Conservation (phyloP, 2,329 filamentous ascomycete species). For the Ceratocystis cubensis region DNA sequence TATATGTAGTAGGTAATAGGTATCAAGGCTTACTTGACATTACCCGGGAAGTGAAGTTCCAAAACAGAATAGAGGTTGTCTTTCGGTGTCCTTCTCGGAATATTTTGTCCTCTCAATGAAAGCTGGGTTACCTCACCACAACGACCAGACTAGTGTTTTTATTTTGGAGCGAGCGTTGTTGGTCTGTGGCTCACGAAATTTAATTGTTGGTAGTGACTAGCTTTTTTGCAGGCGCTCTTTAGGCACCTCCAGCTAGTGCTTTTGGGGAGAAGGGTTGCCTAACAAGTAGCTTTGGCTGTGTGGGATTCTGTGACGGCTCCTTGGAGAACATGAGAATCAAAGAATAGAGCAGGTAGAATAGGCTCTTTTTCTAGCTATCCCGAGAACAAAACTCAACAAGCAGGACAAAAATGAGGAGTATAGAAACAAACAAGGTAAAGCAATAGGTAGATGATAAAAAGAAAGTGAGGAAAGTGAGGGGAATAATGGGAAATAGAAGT, state of each 20-base stretch:
- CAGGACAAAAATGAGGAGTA: neutral
- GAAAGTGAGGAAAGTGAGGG: neutral
- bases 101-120: neutral
- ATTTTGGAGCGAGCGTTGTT: neutral
- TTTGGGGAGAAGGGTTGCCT: neutral
- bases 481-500: neutral
- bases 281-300: neutral
- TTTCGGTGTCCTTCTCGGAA: neutral
- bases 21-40: neutral
- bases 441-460: neutral
- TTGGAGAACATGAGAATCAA: neutral
- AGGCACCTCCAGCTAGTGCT: conserved; percentile 5
- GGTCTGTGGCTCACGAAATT: conserved; percentile 8
- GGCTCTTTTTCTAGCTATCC: neutral
- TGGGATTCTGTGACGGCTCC: neutral
- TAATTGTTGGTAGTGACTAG: neutral
- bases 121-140: neutral
- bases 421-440: neutral
- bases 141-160: neutral
- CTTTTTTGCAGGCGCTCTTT: conserved; percentile 4
- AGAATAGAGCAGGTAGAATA: neutral
- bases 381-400: neutral
- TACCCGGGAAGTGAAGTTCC: neutral
- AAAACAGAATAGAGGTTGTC: no score
- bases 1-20: neutral